Base-by-base conservation (phyloP, 2,329 filamentous ascomycete species). In the Paraphoma sp. region DNA sequence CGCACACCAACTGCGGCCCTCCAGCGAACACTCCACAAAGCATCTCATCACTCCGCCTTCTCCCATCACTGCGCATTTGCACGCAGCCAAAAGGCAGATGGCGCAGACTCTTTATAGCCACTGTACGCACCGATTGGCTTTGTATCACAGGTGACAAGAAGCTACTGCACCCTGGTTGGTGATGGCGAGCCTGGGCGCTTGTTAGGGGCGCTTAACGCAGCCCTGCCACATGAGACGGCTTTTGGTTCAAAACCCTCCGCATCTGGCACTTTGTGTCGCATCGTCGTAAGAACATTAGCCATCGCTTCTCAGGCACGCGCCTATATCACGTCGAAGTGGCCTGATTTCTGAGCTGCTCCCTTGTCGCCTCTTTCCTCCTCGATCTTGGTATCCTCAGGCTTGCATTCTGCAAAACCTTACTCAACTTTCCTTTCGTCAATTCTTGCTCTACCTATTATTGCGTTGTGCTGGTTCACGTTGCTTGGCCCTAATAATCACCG, bases 391-490 rank as follows among this genome's bases (percentile, higher is more conserved):
- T 36, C 66, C 67, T 68, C 46, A 62, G 67, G 62, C 62, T 60
- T 50, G 23, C 47, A 48, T 44, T 36, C 33, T 50, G 50, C 57
- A 41, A 23, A 23, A 33, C 46, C 50, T 45, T 45, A 51, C 29
- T 56, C 14, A 51, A 48, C 51, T 61, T 53, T 61, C 55, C 43
- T 63, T 60, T 62, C 56, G 59, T 48, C 60, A 53, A 53, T 54
- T 54, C 50, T 62, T 38, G n/a, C 51, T 67, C 59, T 59, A 48
- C 23, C 23, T 23, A 23, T 23, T 23, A 23, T 23, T 65, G 59
- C 60, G 53, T 60, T 63, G 66, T 73, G 71, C 72, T 67, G 71
- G 71, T 64, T 63, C 71, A 71, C 70, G n/a, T 62, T 49, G 23
- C 23, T 23, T 23, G 23, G 23, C 23, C 23, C 18, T n/a, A 16